Conservation (phyloP, 2,329 filamentous ascomycete genomes). For the Xylaria sp. region DNA sequence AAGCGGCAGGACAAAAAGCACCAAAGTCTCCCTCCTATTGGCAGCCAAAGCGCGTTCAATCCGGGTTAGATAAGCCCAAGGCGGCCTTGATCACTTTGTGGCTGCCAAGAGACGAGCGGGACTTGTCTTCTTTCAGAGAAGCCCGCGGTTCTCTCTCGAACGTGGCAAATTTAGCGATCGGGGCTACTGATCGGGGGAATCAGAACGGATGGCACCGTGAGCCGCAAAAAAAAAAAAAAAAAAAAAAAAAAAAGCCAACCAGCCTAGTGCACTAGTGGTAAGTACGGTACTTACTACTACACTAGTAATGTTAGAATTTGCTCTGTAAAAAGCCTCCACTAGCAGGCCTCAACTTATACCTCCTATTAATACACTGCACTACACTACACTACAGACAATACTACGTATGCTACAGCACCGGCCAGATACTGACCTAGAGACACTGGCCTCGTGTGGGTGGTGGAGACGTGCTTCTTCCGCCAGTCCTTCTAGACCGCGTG, state of each 20-base stretch:
- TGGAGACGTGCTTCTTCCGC: slow-evolving; percentile 32
- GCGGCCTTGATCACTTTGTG: slow-evolving; percentile 6
- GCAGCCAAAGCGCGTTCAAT: slow-evolving; percentile 15
- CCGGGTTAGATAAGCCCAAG: slow-evolving; percentile 19
- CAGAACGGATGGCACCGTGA: slow-evolving; percentile 24
- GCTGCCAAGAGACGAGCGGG: slow-evolving; percentile 16
- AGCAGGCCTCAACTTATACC: background rate
- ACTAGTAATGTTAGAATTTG: slow-evolving; percentile 19
- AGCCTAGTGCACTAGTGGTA: background rate
- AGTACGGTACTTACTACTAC: background rate
- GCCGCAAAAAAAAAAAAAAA: slow-evolving; percentile 26
- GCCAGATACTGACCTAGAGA: background rate
- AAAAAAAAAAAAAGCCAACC: background rate
- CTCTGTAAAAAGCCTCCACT: slow-evolving; percentile 4
- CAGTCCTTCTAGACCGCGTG: slow-evolving; percentile 27
- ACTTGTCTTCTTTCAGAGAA: slow-evolving; percentile 30
- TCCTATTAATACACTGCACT: too few species aligned
- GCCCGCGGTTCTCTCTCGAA: slow-evolving; percentile 19
- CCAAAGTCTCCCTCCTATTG: slow-evolving; percentile 25
- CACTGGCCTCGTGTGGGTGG: slow-evolving; percentile 15
- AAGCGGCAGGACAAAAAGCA: slow-evolving; percentile 35
- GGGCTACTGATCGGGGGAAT: slow-evolving; percentile 6
- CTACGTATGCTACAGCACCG: background rate
- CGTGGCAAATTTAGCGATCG: slow-evolving; percentile 33
- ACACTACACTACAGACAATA: too few species aligned